Percentiles rank a stretch among this genome's conserved stretches.
These are phyloP conservation scores for Penstemon davidsonii DNA, from an alignment of 257 asterid genomes.

Conservation along the genomic window DNA sequence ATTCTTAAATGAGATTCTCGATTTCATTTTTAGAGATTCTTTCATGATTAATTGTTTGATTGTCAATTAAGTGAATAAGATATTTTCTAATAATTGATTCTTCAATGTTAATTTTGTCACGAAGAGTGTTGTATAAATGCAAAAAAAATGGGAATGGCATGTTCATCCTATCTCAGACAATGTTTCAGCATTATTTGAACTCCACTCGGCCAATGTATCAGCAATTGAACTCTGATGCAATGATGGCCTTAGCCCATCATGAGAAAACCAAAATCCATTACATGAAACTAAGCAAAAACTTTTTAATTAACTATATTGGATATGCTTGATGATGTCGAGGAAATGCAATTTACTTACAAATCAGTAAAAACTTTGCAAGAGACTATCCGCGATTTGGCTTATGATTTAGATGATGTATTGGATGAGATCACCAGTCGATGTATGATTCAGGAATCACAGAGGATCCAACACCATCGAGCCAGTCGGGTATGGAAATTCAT, in stretches of 20 bases:
- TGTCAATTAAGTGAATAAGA: too few relatives aligned
- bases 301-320: slow-evolving; percentile 26
- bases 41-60: too few relatives aligned
- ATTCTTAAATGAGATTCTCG: too few relatives aligned
- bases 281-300: slow-evolving; percentile 34
- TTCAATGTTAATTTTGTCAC: too few relatives aligned
- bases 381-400: slow-evolving; percentile 51
- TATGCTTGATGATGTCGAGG: slow-evolving; percentile 65
- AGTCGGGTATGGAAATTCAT: slow-evolving; percentile 42
- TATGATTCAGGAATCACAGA: slow-evolving; percentile 33
- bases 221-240: slow-evolving; percentile 40
- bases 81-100: too few relatives aligned
- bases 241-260: slow-evolving; percentile 46
- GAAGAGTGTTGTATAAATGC: too few relatives aligned
- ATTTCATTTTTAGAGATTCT: too few relatives aligned
- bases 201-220: slow-evolving; percentile 30
- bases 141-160: too few relatives aligned
- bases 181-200: too few relatives aligned
- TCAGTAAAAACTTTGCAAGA: slow-evolving; percentile 54
- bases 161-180: too few relatives aligned
- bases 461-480: slow-evolving; percentile 27
- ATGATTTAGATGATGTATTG: slow-evolving; percentile 67
- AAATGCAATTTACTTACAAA: slow-evolving; percentile 46
- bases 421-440: slow-evolving; percentile 62
- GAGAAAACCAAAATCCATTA: slow-evolving; percentile 50